These are phyloP conservation scores for Guillardia theta DNA, from an alignment of 78 protist genomes.

Conservation along the genomic window DNA sequence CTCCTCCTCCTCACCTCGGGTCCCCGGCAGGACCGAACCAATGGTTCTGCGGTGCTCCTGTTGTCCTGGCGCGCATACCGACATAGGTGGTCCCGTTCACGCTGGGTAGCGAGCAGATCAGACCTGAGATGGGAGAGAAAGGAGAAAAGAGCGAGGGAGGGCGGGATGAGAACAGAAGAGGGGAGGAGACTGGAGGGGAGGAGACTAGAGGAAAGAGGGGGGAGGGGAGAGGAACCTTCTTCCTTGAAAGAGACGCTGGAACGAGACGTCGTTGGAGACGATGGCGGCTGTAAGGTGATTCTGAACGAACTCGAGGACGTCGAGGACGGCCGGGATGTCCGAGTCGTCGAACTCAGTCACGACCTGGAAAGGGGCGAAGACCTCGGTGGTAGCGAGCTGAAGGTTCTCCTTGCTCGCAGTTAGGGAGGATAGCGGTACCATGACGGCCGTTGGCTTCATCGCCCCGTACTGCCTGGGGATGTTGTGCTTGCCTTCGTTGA, in stretches of 20 bases:
- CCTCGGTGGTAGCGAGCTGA: neutral
- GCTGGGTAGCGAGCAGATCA: neutral
- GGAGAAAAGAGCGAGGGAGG: neutral
- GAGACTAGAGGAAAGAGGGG: neutral
- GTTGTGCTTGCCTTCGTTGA: neutral
- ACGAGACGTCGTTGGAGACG: neutral
- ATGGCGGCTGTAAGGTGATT: conserved; percentile 48
- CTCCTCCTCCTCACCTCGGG: no score
- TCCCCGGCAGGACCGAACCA: conserved; percentile 53
- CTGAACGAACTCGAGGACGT: neutral
- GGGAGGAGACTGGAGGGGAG: conserved; percentile 36
- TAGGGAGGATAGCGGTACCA: neutral
- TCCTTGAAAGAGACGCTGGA: neutral
- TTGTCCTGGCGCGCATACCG: conserved; percentile 53
- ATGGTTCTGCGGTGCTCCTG: conserved; percentile 57
- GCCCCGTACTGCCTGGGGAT: conserved; percentile 52
- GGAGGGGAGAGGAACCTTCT: neutral
- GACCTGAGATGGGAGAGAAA: neutral
- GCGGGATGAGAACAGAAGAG: neutral
- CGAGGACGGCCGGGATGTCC: neutral
- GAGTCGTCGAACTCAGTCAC: neutral
- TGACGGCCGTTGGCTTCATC: conserved; percentile 47
- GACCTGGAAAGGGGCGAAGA: conserved; percentile 54
- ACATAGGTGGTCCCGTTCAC: conserved; percentile 57
- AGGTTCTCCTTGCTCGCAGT: neutral